Evolutionary conservation across 176 grass and related monocot species (phyloP).

Genomic region (Zea luxurians): DNA sequence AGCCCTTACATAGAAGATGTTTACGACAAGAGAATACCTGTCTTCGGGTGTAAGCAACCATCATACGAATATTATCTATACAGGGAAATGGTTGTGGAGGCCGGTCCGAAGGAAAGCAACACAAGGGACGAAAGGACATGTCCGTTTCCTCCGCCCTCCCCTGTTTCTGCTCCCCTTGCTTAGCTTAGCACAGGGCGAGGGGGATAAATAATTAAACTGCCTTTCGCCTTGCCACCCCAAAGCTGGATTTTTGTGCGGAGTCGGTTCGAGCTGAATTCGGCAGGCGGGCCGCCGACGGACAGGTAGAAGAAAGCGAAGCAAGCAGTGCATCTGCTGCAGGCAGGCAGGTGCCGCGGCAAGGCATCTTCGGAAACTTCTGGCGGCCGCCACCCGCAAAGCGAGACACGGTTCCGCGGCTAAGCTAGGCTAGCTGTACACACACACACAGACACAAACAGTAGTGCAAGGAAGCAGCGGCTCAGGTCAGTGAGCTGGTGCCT

Average conservation of each 20-base stretch:
- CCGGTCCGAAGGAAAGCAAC: no score
- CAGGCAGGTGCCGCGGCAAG: neutral
- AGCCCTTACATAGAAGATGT: no score
- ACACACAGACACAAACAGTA: constrained; percentile 1
- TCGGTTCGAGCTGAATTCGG: constrained; percentile 43
- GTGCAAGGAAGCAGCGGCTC: constrained; percentile 32
- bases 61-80: no score
- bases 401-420: constrained; percentile 12
- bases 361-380: constrained; percentile 57
- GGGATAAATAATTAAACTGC: no score
- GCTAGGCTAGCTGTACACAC: constrained; percentile 36
- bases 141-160: no score
- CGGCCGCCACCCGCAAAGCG: constrained; percentile 17
- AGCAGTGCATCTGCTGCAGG: no score
- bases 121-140: no score
- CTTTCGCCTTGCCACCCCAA: neutral
- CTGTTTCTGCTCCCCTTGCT: neutral
- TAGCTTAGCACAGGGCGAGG: no score
- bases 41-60: no score
- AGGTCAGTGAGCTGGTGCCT: constrained; percentile 11
- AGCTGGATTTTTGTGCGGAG: neutral
- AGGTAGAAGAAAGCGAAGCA: no score
- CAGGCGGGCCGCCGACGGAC: neutral
- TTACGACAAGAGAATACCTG: no score
- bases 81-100: no score